Conservation (phyloP, 1,284 basidiomycete species). For the Tetrapyrgos nigripes region DNA sequence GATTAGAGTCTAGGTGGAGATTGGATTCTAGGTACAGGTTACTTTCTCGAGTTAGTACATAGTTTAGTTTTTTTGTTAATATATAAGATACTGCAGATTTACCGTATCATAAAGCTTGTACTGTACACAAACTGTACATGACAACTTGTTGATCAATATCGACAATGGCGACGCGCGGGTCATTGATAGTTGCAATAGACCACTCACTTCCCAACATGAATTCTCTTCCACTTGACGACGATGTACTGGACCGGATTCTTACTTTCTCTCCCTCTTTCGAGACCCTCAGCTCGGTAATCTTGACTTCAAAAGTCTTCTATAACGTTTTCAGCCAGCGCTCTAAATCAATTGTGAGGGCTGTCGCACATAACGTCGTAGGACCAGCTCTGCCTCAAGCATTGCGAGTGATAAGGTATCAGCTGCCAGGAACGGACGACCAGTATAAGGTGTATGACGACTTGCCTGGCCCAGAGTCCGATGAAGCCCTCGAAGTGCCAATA, state of each 20-base stretch:
- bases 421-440: constrained; percentile 17
- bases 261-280: constrained; percentile 33
- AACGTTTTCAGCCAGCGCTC: constrained; percentile 38
- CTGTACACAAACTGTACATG: too few relatives aligned
- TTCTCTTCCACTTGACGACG: constrained; percentile 16
- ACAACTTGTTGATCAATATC: too few relatives aligned
- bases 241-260: constrained; percentile 40
- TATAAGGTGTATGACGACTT: constrained; percentile 12
- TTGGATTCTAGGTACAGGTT: too few relatives aligned
- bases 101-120: too few relatives aligned
- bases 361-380: constrained; percentile 42
- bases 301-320: constrained; percentile 37
- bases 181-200: too few relatives aligned
- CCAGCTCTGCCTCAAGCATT: constrained; percentile 37
- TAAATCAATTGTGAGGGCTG: constrained; percentile 35
- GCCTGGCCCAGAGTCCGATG: neutral
- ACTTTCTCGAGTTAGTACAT: too few relatives aligned
- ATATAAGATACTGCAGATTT: too few relatives aligned
- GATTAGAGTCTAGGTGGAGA: too few relatives aligned
- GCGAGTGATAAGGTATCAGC: constrained; percentile 27
- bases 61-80: too few relatives aligned
- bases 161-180: too few relatives aligned
- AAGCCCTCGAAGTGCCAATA: neutral
- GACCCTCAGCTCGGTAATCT: constrained; percentile 31
- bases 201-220: neutral